Evolutionary conservation across 208 protist species (phyloP).

Genomic region (Leishmania turanica): DNA sequence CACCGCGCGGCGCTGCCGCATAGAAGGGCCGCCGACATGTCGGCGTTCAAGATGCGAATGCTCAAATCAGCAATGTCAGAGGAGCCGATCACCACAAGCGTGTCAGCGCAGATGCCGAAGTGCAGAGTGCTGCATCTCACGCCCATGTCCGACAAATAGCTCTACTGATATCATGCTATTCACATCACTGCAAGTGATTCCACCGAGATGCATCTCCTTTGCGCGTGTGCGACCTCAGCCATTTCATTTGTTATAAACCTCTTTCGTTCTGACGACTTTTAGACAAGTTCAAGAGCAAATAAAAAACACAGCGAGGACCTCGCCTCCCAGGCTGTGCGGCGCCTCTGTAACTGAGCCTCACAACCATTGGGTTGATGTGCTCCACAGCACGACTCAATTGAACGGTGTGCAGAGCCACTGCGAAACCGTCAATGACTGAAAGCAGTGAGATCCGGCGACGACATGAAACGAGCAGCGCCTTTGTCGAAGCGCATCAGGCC

Average conservation of each 20-base stretch:
- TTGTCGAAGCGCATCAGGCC: background rate
- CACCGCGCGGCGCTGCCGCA: conserved; percentile 13
- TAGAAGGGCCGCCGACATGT: conserved; percentile 11
- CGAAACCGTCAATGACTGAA: background rate
- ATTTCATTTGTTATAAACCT: no score
- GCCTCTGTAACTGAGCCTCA: no score
- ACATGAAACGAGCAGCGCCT: background rate
- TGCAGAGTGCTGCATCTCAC: conserved; percentile 12
- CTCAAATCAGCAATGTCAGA: conserved; percentile 11
- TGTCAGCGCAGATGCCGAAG: conserved; percentile 11
- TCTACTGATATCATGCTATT: background rate
- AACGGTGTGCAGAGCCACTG: background rate
- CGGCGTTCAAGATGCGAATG: conserved; percentile 21
- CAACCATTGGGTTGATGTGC: background rate
- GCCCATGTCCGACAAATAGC: background rate
- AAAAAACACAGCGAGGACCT: background rate
- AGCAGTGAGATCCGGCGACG: background rate
- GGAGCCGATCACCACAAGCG: conserved; percentile 10
- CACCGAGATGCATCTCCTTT: conserved; percentile 8
- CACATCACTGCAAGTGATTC: conserved; percentile 15
- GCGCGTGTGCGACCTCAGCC: background rate
- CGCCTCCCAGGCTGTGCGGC: background rate
- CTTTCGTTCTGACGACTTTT: background rate
- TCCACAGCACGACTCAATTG: background rate
- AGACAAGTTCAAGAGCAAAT: background rate